Conservation (phyloP, 805 yeast genomes). For the Ogataea ramenticola region DNA sequence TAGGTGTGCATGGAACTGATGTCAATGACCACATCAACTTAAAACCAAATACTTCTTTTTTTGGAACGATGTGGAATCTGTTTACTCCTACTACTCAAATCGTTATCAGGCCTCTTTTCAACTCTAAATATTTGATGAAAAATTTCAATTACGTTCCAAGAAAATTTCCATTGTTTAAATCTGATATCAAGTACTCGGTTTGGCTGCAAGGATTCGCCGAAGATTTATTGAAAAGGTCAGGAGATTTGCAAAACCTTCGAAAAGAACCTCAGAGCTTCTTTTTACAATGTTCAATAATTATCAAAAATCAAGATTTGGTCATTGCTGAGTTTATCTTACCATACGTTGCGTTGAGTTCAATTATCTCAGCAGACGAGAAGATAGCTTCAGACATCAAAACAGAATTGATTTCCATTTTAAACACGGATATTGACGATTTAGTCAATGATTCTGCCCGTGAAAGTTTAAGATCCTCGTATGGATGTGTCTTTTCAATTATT, state of each 20-base stretch:
- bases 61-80: constrained; percentile 42
- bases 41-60: constrained; percentile 6
- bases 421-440: constrained; percentile 33
- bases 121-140: constrained; percentile 62
- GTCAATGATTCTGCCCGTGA: constrained; percentile 50
- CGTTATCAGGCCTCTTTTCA: constrained; percentile 66
- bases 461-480: constrained; percentile 56
- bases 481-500: constrained; percentile 66
- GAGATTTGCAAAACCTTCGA: constrained; percentile 14
- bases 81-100: constrained; percentile 63
- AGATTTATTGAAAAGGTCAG: constrained; percentile 48
- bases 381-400: constrained; percentile 36
- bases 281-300: constrained; percentile 53
- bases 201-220: constrained; percentile 73
- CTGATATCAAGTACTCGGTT: constrained; percentile 45
- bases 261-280: constrained; percentile 39
- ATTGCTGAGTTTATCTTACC: constrained; percentile 71
- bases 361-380: constrained; percentile 30
- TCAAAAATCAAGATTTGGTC: constrained; percentile 62
- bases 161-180: constrained; percentile 58
- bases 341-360: constrained; percentile 59
- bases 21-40: neutral
- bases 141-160: constrained; percentile 37
- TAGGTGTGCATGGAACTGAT: constrained; percentile 35
- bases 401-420: constrained; percentile 59